Conservation (phyloP, 2,329 filamentous ascomycete species). For the Fusarium nygamai region DNA sequence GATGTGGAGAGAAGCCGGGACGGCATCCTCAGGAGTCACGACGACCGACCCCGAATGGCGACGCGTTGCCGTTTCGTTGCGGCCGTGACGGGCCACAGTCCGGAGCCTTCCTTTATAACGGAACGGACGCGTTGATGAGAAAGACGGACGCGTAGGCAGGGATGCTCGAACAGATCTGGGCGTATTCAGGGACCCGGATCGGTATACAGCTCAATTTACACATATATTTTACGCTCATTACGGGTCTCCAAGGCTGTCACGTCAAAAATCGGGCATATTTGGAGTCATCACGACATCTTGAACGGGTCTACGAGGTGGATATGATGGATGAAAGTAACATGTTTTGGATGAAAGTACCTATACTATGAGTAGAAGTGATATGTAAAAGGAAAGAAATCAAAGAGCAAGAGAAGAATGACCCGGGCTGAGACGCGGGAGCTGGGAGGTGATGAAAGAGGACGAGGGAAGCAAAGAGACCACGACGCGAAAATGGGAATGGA, state of each 20-base stretch:
- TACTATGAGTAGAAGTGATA: conserved; percentile 3
- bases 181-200: neutral
- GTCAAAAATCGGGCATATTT: neutral
- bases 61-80: conserved; percentile 4
- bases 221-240: neutral
- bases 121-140: conserved; percentile 26
- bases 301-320: neutral
- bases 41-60: conserved; percentile 9
- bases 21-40: conserved; percentile 6
- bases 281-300: neutral
- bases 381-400: conserved; percentile 35
- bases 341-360: neutral
- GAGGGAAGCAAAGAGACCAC: neutral
- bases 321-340: neutral
- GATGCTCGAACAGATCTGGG: neutral
- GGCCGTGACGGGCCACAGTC: conserved; percentile 11
- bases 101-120: conserved; percentile 7
- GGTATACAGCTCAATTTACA: neutral
- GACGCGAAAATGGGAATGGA: neutral
- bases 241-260: neutral
- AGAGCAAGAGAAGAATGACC: conserved; percentile 25
- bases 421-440: neutral
- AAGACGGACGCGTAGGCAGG: neutral
- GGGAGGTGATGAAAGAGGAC: neutral
- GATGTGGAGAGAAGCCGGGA: conserved; percentile 27